Evolutionary conservation across 345 rosid species (phyloP), one percentile per base, ranked within the genome.

Genomic region (Raphanus sativus): DNA sequence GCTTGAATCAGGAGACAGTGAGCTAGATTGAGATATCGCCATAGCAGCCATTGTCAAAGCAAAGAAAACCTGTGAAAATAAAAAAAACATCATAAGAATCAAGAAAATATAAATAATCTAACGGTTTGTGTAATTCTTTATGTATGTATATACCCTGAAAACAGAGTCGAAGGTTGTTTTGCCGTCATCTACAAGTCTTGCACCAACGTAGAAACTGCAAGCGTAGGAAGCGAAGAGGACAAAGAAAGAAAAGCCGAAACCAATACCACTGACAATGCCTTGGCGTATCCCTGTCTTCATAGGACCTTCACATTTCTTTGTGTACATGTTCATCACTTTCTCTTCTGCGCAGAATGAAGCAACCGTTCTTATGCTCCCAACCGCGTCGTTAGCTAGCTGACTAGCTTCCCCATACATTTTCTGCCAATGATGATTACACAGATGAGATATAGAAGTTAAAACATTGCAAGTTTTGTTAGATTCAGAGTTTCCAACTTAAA

Each of bases 271-370:
- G 58, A 85, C 79, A 32, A 89, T 73, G 13, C 98, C 97, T 80
- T 75, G 92, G 74, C 83, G 87, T 11, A 88, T 84, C 70, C 97
- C 98, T 5, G 85, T 74, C 76, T 85, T 86, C 84, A 85, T 16
- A 21, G 98, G 97, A 55, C 88, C 96, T 80, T 89, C 97, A 16
- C 98, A 93, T 84, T 91, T 93, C 80, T 74, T 83, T 56, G 80
- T 25, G 79, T 93, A 93, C 42, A 91, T 85, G 4, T 89, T 75
- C 92, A 91, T 91, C 81, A 93, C 89, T 73, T 89, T 93, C 54
- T 89, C 97, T 76, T 93, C 98, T 0, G 97, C 93, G 62, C 98
- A 91, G 85, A 88, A 93, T 0, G 98, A 93, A 62, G 97, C 92
- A 28, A 91, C 91, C 7, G 98, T 93, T 82, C 98, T 85, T 71